Conservation (phyloP, 192 early-diverging fungal species). For the Backusella parvicylindrica region DNA sequence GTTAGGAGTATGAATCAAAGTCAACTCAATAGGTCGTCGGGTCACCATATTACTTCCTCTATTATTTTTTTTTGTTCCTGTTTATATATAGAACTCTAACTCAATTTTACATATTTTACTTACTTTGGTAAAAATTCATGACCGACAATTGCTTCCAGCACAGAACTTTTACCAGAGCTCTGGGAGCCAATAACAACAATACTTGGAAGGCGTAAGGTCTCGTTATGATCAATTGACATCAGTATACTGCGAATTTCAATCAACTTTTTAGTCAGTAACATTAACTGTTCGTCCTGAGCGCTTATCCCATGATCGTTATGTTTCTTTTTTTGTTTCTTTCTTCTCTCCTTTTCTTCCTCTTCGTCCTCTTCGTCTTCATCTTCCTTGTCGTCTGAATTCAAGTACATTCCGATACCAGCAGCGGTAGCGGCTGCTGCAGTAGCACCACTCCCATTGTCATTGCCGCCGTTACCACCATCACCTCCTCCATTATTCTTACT, state of each 20-base stretch:
- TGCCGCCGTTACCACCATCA: not conserved
- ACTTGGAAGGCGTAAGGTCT: conserved; percentile 81
- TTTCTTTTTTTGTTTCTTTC: conserved; percentile 35
- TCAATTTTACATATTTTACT: not conserved
- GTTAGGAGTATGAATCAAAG: conserved; percentile 77
- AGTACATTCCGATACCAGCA: conserved; percentile 18
- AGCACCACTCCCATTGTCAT: conserved; percentile 23
- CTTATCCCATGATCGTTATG: conserved; percentile 22
- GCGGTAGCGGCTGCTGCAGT: conserved; percentile 45
- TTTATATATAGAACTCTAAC: not conserved
- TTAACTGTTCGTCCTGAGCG: conserved; percentile 74
- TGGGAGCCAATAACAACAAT: conserved; percentile 86
- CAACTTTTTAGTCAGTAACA: conserved; percentile 88
- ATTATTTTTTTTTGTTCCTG: not conserved
- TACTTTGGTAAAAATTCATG: conserved; percentile 85
- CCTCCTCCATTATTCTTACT: conserved; percentile 7
- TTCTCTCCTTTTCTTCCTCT: conserved; percentile 38
- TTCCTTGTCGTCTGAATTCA: conserved; percentile 7
- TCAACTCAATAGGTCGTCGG: conserved; percentile 79
- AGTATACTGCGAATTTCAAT: conserved; percentile 94
- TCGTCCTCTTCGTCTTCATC: not conserved
- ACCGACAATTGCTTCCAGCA: conserved; percentile 83
- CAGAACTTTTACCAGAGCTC: conserved; percentile 84
- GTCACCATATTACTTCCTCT: conserved; percentile 83
- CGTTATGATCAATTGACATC: conserved; percentile 77